Evolutionary conservation across 192 early-diverging fungal species (phyloP), one percentile per base, ranked within the genome.

Genomic region (Kappamyces sp.): DNA sequence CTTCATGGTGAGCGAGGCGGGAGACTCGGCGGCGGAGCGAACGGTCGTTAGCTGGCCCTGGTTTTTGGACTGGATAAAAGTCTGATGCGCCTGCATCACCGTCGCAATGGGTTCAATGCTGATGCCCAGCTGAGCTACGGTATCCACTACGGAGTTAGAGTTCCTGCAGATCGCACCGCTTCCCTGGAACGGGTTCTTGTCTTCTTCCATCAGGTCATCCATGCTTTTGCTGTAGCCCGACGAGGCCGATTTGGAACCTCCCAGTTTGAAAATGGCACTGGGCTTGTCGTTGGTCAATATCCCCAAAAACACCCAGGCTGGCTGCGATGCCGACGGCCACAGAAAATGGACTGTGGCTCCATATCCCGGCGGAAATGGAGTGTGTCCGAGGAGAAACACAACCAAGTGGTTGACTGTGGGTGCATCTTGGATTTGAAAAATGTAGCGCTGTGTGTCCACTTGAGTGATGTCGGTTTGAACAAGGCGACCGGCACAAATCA

Each of bases 401-500:
- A 94, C 91, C 58, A 64, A 84, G 73, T 98, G 94, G 74, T 98
- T 98, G 73, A 95, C 89, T 51, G 70, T 77, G 58, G 79, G 76
- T 1, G 92, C 87, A 49, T 95, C 90, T 1, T 83, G 73, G 12
- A 98, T 74, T 65, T 92, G 88, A 79, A 98, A 94, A 8, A 92
- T 79, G 69, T 89, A 97, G 70, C 92, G 87, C 67, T 82, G 84
- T 23, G 15, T 40, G 36, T 6, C 40, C 2, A 46, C 66, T 62
- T 62, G 47, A 12, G 35, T 12, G 6, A 51, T 33, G 51, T 51
- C 51, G 35, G 60, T 49, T 54, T 62, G 60, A 52, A 86, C 85
- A 58, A 91, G 75, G 35, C 93, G 80, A 23, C 93, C 93, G 3
- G 91, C 91, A 23, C 90, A 84, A 60, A 96, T 93, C 67, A 88